These are phyloP conservation scores for Citrullus colocynthis DNA, from an alignment of 306 rosid genomes.

Conservation along the genomic window DNA sequence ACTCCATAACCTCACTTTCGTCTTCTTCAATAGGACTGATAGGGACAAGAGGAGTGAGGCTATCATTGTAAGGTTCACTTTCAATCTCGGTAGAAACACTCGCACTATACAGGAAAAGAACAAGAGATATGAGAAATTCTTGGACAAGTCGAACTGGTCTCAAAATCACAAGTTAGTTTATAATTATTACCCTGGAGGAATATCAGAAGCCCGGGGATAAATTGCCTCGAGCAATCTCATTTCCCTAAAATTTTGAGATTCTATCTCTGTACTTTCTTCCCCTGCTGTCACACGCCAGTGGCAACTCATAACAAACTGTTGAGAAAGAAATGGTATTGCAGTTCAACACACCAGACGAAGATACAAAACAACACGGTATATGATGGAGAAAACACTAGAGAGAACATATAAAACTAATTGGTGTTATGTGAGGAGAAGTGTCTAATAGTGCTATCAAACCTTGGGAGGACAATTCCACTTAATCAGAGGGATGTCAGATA, in stretches of 20 bases:
- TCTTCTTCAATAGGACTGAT: conserved; percentile 52
- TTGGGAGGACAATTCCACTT: conserved; percentile 52
- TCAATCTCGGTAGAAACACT: conserved; percentile 18
- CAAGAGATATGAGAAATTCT: not conserved
- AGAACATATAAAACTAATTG: not conserved
- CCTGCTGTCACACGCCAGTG: conserved; percentile 55
- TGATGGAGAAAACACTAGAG: not conserved
- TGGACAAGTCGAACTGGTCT: conserved; percentile 1
- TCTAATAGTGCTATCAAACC: conserved; percentile 24
- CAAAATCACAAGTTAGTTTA: not conserved
- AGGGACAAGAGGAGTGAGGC: conserved; percentile 41
- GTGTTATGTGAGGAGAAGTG: too few species aligned
- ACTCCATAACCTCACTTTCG: conserved; percentile 8
- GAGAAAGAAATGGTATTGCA: not conserved
- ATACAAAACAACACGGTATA: not conserved
- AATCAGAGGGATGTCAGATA: conserved; percentile 16
- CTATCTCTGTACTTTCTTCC: conserved; percentile 46
- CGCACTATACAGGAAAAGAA: conserved; percentile 27
- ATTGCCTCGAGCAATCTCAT: conserved; percentile 45
- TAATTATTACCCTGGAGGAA: conserved; percentile 45
- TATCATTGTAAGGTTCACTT: conserved; percentile 32
- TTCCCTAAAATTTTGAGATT: conserved; percentile 34
- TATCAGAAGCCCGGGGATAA: conserved; percentile 49
- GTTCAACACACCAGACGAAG: not conserved
- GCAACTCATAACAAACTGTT: conserved; percentile 27